Evolutionary conservation across 352 stramenopile genomes (phyloP).

Genomic region (Pythium guiyangense): DNA sequence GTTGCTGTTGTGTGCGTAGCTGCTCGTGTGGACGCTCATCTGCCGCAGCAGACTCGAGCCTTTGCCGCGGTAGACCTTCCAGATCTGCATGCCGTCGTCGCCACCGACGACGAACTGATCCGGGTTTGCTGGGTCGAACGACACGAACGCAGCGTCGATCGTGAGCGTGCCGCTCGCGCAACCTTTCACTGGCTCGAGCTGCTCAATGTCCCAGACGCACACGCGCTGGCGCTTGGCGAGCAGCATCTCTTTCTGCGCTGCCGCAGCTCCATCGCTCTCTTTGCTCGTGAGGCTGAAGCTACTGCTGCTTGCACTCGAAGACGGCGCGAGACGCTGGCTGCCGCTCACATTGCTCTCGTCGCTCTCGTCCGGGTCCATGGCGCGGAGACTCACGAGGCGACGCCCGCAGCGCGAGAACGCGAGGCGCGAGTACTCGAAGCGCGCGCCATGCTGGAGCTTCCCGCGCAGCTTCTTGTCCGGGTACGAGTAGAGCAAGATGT

Average conservation of each 20-base stretch:
- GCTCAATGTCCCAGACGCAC: slow-evolving; percentile 66
- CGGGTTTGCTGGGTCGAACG: slow-evolving; percentile 61
- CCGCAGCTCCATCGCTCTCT: neutral
- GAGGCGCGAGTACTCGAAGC: slow-evolving; percentile 62
- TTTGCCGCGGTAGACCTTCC: slow-evolving; percentile 48
- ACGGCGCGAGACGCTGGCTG: neutral
- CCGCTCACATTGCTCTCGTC: neutral
- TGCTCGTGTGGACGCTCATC: slow-evolving; percentile 9
- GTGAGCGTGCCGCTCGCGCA: slow-evolving; percentile 25
- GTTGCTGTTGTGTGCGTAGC: neutral
- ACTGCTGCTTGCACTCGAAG: too few species aligned
- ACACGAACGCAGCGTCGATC: slow-evolving; percentile 40
- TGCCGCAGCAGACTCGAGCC: slow-evolving; percentile 27
- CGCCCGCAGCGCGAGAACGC: slow-evolving; percentile 67
- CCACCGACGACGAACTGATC: slow-evolving; percentile 65
- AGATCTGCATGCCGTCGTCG: slow-evolving; percentile 58
- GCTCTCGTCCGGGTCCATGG: slow-evolving; percentile 13
- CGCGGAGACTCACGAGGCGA: slow-evolving; percentile 48
- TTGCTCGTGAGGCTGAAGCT: slow-evolving; percentile 1
- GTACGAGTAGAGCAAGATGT: slow-evolving; percentile 66
- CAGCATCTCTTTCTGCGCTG: neutral
- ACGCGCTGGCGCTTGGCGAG: slow-evolving; percentile 16
- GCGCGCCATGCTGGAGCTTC: slow-evolving; percentile 29
- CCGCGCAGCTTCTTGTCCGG: slow-evolving; percentile 71
- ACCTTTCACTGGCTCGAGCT: slow-evolving; percentile 39